Percentiles rank a stretch among this genome's conserved stretches.
phyloP scores from a whole-genome alignment of 75 land plant genomes.

The Cunninghamia lanceolata region DNA sequence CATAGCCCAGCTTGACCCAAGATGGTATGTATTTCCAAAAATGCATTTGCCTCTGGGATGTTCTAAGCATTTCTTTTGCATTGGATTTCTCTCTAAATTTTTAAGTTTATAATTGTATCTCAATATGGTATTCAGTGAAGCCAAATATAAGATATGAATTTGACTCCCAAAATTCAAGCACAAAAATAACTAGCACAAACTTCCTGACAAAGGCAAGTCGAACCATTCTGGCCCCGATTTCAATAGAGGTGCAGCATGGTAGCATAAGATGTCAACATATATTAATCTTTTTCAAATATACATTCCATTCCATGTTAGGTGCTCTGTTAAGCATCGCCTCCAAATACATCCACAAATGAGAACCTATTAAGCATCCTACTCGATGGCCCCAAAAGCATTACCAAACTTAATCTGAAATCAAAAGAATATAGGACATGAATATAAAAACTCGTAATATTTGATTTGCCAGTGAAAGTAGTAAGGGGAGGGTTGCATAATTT shows the following conservation, averaged over 20 bases:
- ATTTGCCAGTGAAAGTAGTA: not conserved
- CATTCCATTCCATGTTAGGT: not conserved
- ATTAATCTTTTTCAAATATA: not conserved
- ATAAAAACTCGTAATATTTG: not conserved
- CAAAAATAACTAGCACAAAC: not conserved
- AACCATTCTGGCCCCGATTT: not conserved
- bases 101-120: not conserved
- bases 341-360: not conserved
- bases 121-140: not conserved
- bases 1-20: not conserved
- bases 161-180: not conserved
- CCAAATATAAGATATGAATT: not conserved
- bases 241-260: not conserved
- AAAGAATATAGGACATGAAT: not conserved
- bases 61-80: not conserved
- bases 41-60: not conserved
- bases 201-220: not conserved
- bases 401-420: not conserved
- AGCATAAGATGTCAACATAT: not conserved
- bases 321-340: not conserved
- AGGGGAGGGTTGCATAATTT: not conserved
- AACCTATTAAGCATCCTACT: not conserved
- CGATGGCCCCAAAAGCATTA: not conserved
- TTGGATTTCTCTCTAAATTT: not conserved
- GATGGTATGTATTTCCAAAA: not conserved